Evolutionary conservation across 495 filamentous ascomycete genomes (phyloP).

Genomic region (Lepraria neglecta): DNA sequence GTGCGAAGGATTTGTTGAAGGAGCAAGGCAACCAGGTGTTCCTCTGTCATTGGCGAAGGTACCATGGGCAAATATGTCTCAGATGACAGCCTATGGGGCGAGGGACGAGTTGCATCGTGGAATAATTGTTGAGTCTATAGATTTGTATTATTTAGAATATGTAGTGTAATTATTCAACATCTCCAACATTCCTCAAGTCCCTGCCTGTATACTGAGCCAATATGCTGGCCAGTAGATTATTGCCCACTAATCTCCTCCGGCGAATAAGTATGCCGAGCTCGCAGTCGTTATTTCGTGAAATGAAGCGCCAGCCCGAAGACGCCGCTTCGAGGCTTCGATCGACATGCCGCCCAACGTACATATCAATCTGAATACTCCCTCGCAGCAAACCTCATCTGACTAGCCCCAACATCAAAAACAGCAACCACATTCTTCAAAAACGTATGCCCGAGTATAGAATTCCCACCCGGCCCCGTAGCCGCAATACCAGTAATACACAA

Average conservation of each 20-base stretch:
- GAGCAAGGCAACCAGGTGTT: too few relatives aligned
- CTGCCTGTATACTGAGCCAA: too few relatives aligned
- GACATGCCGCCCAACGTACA: neutral
- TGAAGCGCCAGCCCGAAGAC: conserved; percentile 5
- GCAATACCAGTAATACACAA: conserved; percentile 46
- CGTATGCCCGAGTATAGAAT: conserved; percentile 53
- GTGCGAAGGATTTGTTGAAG: too few relatives aligned
- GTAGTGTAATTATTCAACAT: too few relatives aligned
- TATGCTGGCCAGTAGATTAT: too few relatives aligned
- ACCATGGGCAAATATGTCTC: too few relatives aligned
- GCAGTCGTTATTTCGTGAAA: neutral
- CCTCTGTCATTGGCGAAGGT: too few relatives aligned
- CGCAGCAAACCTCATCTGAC: conserved; percentile 34
- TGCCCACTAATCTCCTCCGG: neutral
- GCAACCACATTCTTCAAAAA: conserved; percentile 60
- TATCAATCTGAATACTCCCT: conserved; percentile 14
- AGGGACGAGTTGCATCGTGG: too few relatives aligned
- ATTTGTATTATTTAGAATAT: too few relatives aligned
- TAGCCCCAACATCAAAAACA: conserved; percentile 35
- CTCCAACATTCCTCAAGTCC: too few relatives aligned
- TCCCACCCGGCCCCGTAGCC: conserved; percentile 36
- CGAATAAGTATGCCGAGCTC: neutral
- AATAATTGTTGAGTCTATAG: too few relatives aligned
- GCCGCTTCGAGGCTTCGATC: conserved; percentile 6
- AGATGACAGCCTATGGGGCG: too few relatives aligned